phyloP scores from a whole-genome alignment of 2,329 filamentous ascomycete species.

The Cladosporium halotolerans region DNA sequence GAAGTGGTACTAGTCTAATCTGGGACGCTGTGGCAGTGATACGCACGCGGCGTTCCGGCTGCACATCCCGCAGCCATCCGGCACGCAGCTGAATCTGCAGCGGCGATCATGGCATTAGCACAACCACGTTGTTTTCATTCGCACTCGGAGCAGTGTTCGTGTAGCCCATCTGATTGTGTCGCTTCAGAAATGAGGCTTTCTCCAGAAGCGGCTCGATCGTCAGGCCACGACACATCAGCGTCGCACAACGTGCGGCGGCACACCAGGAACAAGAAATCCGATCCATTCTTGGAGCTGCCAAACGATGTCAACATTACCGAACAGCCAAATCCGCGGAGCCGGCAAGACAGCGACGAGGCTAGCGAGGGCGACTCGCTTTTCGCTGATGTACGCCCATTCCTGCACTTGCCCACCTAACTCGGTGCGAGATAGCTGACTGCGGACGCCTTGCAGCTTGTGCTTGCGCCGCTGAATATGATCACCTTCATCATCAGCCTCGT shows the following conservation, averaged over 20 bases:
- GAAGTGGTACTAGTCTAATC: not conserved
- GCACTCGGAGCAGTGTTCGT: too few species aligned
- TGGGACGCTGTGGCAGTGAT: not conserved
- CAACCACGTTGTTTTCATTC: too few species aligned
- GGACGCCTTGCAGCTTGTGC: conserved; percentile 33
- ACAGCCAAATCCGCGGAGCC: conserved; percentile 18
- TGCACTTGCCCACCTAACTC: not conserved
- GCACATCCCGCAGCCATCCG: conserved; percentile 1
- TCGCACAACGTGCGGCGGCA: conserved; percentile 9
- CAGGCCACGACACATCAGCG: not conserved
- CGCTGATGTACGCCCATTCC: conserved; percentile 11
- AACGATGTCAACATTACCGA: conserved; percentile 21
- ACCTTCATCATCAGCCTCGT: conserved; percentile 61
- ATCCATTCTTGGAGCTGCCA: conserved; percentile 26
- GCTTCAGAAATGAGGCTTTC: too few species aligned
- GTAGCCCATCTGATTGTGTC: too few species aligned
- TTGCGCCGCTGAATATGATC: conserved; percentile 59
- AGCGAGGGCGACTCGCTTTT: conserved; percentile 14
- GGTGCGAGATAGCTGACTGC: conserved; percentile 8
- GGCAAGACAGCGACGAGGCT: conserved; percentile 10
- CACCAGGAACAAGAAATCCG: conserved; percentile 22
- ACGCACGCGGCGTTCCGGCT: conserved; percentile 6
- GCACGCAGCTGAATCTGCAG: conserved; percentile 1
- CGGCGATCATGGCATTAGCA: not conserved
- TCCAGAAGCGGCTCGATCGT: not conserved